These are phyloP conservation scores for sorghum (Sorghum bicolor) DNA, from an alignment of 176 grass and related monocot species.

Conservation along the genomic window DNA sequence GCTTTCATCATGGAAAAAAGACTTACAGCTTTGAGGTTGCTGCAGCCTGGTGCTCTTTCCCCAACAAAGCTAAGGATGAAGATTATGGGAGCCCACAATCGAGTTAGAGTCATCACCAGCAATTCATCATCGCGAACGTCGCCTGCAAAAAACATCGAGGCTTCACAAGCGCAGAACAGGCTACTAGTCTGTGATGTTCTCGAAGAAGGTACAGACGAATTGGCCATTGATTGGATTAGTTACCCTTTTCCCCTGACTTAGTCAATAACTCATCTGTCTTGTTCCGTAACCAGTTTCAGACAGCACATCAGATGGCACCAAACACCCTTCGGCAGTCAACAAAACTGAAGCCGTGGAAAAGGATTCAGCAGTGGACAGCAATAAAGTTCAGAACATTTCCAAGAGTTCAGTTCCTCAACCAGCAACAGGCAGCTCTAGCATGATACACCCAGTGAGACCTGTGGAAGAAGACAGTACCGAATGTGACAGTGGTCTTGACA, in stretches of 20 bases:
- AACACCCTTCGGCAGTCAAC: slow-evolving; percentile 26
- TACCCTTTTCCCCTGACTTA: slow-evolving; percentile 1
- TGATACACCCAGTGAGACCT: slow-evolving; percentile 70
- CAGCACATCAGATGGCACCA: slow-evolving; percentile 46
- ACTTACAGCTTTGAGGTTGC: slow-evolving; percentile 21
- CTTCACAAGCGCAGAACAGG: slow-evolving; percentile 52
- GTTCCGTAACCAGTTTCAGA: slow-evolving; percentile 45
- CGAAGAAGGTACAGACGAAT: slow-evolving; percentile 52
- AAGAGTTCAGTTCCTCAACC: slow-evolving; percentile 41
- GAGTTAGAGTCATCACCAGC: slow-evolving; percentile 58
- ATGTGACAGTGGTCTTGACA: slow-evolving; percentile 62
- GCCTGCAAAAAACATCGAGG: slow-evolving; percentile 60
- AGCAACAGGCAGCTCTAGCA: slow-evolving; percentile 54
- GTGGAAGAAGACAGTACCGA: slow-evolving; percentile 64
- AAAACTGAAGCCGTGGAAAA: slow-evolving; percentile 19
- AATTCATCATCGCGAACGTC: slow-evolving; percentile 61
- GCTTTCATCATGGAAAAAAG: neutral
- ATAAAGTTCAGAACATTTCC: slow-evolving; percentile 34
- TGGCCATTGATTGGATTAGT: neutral
- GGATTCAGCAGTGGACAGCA: slow-evolving; percentile 17
- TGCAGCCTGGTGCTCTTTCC: slow-evolving; percentile 77
- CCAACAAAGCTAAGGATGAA: slow-evolving; percentile 94
- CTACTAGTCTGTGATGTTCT: slow-evolving; percentile 58
- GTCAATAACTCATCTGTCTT: slow-evolving; percentile 16
- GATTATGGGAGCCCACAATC: slow-evolving; percentile 63